These are phyloP conservation scores for Gastrodia elata DNA, from an alignment of 106 monocot species.

Conservation along the genomic window DNA sequence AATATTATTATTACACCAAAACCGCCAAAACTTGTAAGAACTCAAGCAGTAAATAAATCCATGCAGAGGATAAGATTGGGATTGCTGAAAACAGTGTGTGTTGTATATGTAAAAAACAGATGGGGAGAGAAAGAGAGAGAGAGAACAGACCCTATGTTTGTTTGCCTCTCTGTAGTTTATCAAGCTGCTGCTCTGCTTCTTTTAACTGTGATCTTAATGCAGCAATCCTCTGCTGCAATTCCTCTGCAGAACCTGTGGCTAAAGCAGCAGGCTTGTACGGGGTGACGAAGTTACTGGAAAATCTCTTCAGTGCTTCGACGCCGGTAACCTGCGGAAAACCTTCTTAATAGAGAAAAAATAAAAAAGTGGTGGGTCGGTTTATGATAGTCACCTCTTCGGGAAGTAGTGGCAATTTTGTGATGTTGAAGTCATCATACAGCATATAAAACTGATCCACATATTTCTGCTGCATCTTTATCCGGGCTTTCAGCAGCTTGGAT, in stretches of 20 bases:
- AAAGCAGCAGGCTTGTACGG: constrained; percentile 59
- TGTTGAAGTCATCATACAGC: constrained; percentile 89
- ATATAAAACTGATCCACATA: constrained; percentile 86
- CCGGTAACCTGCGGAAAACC: constrained; percentile 54
- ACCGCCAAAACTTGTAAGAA: no score
- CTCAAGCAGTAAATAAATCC: no score
- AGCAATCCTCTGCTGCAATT: constrained; percentile 55
- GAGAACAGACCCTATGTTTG: constrained; percentile 32
- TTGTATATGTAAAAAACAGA: no score
- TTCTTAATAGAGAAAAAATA: neutral
- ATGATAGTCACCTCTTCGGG: constrained; percentile 56
- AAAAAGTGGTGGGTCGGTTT: no score
- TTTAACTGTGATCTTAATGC: constrained; percentile 45
- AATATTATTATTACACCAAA: no score
- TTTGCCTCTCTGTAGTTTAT: constrained; percentile 60
- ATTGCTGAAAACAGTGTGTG: no score
- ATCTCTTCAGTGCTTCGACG: constrained; percentile 58
- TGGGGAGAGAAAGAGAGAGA: neutral
- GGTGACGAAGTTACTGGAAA: constrained; percentile 51
- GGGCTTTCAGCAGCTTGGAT: constrained; percentile 68
- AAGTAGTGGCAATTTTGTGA: constrained; percentile 86
- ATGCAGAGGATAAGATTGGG: no score
- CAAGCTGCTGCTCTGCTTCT: constrained; percentile 52
- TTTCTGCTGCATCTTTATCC: constrained; percentile 86
- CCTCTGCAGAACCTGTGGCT: constrained; percentile 44